Base-by-base conservation (phyloP, 2,329 filamentous ascomycete genomes). In the Stagonosporopsis rhizophila region DNA sequence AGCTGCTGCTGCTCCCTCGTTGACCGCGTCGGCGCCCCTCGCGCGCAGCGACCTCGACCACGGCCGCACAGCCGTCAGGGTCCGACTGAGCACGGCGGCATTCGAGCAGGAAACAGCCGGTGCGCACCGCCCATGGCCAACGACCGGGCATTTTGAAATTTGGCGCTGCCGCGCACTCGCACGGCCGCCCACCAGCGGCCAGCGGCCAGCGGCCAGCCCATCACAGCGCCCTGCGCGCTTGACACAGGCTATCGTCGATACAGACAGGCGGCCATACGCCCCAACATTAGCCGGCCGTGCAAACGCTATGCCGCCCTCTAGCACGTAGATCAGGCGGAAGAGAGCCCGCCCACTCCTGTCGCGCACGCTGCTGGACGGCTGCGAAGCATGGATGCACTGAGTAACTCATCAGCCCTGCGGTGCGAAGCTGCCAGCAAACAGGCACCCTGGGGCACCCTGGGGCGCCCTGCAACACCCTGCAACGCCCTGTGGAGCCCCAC, bases 281-380 rank as follows among this genome's bases (percentile, higher is more conserved):
- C 27, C 41, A 44, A 32, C 23, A 69, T 68, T 70, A 68, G 44
- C 68, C 69, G 52, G 52, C 25, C 45, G 39, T 64, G 65, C 57
- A 63, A 64, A 66, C 65, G 65, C 62, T 60, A 59, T 65, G 58
- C 64, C 61, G 47, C 57, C 34, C 44, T 44, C 56, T 59, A 64
- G 59, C 58, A 52, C 44, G 63, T 61, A 66, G 66, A 69, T 69
- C 66, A 61, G 59, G 53, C 68, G 69, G 71, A 70, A 62, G 48
- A 60, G 46, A 56, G 60, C 53, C 67, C 67, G 61, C 59, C 66
- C 64, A 66, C 58, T 68, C 55, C 54, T 64, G 66, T 71, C 64
- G 58, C 59, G 53, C 56, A 60, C 27, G 41, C 46, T 57, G 55
- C 46, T 37, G 42, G 30, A 35, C 40, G 40, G 22, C 45, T 25